Percentiles rank a stretch among this genome's conserved stretches.
phyloP scores from a whole-genome alignment of 257 asterid genomes.

The Rubia yunnanensis region DNA sequence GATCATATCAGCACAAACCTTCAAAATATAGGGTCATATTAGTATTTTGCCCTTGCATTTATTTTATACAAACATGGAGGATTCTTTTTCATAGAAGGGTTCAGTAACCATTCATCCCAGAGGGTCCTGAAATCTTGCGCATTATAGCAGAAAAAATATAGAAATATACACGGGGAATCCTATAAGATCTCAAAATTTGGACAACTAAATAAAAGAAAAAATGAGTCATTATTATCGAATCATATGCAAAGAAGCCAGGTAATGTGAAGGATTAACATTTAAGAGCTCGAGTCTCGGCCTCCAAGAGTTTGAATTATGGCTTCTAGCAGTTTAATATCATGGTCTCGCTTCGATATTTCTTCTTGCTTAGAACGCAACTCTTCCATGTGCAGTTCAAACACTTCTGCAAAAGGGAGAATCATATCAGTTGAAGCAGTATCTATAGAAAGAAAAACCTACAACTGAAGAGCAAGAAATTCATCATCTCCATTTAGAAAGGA shows the following conservation, averaged over 20 bases:
- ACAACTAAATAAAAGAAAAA: too few relatives aligned
- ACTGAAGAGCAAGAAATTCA: not conserved
- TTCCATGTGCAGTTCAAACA: conserved; percentile 88
- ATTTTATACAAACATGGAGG: too few relatives aligned
- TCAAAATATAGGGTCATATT: too few relatives aligned
- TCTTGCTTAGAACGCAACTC: conserved; percentile 84
- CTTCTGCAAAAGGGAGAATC: conserved; percentile 48
- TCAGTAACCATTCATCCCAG: too few relatives aligned
- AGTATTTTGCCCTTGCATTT: too few relatives aligned
- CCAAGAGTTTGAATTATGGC: conserved; percentile 96
- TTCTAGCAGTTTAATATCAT: conserved; percentile 87
- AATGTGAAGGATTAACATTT: conserved; percentile 4
- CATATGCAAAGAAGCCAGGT: not conserved
- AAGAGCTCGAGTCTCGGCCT: conserved; percentile 43
- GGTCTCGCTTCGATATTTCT: conserved; percentile 75
- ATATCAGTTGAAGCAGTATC: not conserved
- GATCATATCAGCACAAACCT: too few relatives aligned
- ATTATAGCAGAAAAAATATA: not conserved
- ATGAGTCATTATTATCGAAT: not conserved
- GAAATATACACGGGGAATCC: not conserved
- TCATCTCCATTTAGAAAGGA: not conserved
- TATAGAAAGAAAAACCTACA: not conserved
- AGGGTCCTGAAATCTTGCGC: not conserved
- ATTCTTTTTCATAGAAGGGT: too few relatives aligned
- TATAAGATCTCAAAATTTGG: not conserved